Evolutionary conservation across 768 basidiomycete species (phyloP).

Genomic region (Leucogyrophana mollusca): DNA sequence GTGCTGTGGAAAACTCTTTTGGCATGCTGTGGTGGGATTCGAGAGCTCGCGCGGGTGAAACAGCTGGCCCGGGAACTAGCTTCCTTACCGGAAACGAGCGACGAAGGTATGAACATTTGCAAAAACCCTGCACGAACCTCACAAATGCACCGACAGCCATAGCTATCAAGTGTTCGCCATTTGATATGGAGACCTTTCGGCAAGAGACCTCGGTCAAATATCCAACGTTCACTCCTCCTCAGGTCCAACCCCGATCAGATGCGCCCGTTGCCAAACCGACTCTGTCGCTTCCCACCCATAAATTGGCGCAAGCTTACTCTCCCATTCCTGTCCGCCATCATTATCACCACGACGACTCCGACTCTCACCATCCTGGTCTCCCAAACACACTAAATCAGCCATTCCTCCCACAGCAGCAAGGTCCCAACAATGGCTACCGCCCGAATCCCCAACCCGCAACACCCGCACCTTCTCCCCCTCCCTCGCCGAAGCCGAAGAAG

Average conservation of each 20-base stretch:
- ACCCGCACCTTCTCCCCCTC: conserved; percentile 86
- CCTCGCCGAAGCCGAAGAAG: conserved; percentile 90
- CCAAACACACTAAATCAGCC: conserved; percentile 32
- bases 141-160: conserved; percentile 37
- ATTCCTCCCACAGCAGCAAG: conserved; percentile 31
- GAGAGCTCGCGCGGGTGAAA: conserved; percentile 82
- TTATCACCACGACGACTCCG: conserved; percentile 83
- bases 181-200: conserved; percentile 88
- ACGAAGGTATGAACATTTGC: conserved; percentile 37
- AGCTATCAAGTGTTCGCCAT: conserved; percentile 84
- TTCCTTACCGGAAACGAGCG: conserved; percentile 58
- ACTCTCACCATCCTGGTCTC: conserved; percentile 44
- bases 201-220: conserved; percentile 94
- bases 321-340: conserved; percentile 94
- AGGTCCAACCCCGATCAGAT: conserved; percentile 34
- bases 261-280: conserved; percentile 27
- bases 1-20: conserved; percentile 94
- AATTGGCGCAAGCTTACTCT: conserved; percentile 85
- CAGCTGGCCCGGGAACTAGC: conserved; percentile 82
- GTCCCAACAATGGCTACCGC: conserved; percentile 26
- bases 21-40: conserved; percentile 89
- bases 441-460: conserved; percentile 72
- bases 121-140: conserved; percentile 2
- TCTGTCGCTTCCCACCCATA: conserved; percentile 45
- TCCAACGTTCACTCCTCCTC: conserved; percentile 82